These are phyloP conservation scores for Onygenales sp. DNA, from an alignment of 2,329 filamentous ascomycete species.

Conservation along the genomic window DNA sequence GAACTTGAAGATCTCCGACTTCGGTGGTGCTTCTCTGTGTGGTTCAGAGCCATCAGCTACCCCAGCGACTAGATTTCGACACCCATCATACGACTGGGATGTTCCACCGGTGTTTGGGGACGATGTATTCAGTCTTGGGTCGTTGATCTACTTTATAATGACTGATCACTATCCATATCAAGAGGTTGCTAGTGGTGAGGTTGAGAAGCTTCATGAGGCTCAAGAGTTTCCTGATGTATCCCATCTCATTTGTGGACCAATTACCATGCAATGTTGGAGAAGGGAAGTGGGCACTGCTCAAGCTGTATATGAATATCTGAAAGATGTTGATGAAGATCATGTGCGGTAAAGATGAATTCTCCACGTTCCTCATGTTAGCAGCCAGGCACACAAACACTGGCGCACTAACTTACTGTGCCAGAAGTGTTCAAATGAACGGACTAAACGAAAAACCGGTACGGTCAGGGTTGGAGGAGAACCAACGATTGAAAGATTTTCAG, in stretches of 20 bases:
- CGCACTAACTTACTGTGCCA: too few relatives aligned
- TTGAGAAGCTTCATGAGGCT: neutral
- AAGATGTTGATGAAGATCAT: neutral
- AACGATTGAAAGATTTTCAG: too few relatives aligned
- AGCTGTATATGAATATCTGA: neutral
- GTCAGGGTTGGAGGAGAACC: too few relatives aligned
- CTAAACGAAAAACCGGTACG: too few relatives aligned
- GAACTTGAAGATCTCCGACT: slow-evolving; percentile 15
- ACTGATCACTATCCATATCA: slow-evolving; percentile 6
- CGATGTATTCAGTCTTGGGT: slow-evolving; percentile 8
- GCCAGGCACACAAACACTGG: too few relatives aligned
- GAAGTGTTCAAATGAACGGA: too few relatives aligned
- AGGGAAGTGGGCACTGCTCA: neutral
- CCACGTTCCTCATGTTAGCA: too few relatives aligned
- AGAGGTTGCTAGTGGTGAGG: slow-evolving; percentile 8
- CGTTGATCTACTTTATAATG: slow-evolving; percentile 6
- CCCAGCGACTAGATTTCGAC: slow-evolving; percentile 9
- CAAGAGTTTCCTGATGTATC: neutral
- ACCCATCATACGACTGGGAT: slow-evolving; percentile 9
- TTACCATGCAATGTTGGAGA: neutral
- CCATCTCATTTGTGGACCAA: neutral
- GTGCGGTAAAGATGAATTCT: too few relatives aligned
- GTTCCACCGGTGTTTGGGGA: slow-evolving; percentile 3
- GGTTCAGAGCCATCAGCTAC: slow-evolving; percentile 13
- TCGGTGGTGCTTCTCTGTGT: slow-evolving; percentile 13